Conservation (phyloP, 805 yeast species). For the Metschnikowia amazonensis region DNA sequence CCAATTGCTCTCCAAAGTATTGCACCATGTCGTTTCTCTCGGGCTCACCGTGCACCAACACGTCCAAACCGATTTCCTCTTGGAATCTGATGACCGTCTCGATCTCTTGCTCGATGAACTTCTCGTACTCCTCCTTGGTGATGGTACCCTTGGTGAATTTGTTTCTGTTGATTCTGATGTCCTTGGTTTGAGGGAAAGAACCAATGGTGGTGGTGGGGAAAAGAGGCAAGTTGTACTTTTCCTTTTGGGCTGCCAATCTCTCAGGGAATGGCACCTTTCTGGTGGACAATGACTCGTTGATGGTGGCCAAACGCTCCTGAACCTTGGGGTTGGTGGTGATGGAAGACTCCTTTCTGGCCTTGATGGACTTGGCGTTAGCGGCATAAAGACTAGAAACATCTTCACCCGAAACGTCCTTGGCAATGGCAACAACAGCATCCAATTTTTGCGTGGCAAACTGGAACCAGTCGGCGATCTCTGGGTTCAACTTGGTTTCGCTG, state of each 20-base stretch:
- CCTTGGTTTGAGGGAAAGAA: constrained; percentile 99
- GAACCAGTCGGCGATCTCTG: constrained; percentile 95
- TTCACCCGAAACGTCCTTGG: constrained; percentile 81
- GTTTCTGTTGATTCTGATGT: constrained; percentile 97
- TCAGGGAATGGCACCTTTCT: constrained; percentile 84
- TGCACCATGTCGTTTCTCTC: constrained; percentile 99
- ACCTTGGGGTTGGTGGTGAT: constrained; percentile 92
- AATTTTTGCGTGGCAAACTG: constrained; percentile 97
- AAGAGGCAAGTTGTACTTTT: constrained; percentile 85
- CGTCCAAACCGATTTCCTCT: constrained; percentile 98
- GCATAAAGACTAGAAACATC: constrained; percentile 73
- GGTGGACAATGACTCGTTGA: constrained; percentile 71
- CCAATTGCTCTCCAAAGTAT: constrained; percentile 98
- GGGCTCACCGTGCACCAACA: constrained; percentile 99
- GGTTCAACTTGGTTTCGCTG: constrained; percentile 86
- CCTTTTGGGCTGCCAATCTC: constrained; percentile 86
- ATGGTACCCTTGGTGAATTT: constrained; percentile 96
- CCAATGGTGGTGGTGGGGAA: constrained; percentile 99
- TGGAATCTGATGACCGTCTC: constrained; percentile 96
- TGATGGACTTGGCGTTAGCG: constrained; percentile 83
- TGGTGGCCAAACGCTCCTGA: constrained; percentile 76
- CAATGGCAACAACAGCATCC: constrained; percentile 82
- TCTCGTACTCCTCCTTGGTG: constrained; percentile 91
- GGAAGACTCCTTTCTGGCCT: constrained; percentile 80
- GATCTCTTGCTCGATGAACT: constrained; percentile 95